Conservation (phyloP, 2,329 filamentous ascomycete genomes). For the Colletotrichum liaoningense region DNA sequence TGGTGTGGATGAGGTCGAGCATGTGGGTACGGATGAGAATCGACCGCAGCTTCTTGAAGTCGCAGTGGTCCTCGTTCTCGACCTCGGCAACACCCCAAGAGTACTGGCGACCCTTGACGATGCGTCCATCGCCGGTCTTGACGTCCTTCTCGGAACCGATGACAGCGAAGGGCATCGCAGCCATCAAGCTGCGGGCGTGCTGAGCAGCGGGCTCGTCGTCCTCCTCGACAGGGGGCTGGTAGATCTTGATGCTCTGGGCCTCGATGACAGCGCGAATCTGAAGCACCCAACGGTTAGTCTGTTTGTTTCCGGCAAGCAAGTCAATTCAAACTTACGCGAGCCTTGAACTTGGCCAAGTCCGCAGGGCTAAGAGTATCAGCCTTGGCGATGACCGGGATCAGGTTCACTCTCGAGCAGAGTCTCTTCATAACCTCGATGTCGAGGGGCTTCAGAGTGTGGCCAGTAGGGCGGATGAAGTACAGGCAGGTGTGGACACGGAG, state of each 20-base stretch:
- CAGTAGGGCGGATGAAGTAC: slow-evolving; percentile 99
- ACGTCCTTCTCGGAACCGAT: slow-evolving; percentile 99
- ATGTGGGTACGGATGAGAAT: slow-evolving; percentile 99
- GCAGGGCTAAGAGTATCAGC: slow-evolving; percentile 95
- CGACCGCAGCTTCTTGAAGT: slow-evolving; percentile 99
- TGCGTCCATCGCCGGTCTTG: slow-evolving; percentile 93
- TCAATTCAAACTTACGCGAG: slow-evolving; percentile 74
- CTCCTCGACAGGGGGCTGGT: slow-evolving; percentile 97
- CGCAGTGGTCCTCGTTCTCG: slow-evolving; percentile 99
- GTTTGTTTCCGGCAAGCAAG: slow-evolving; percentile 25
- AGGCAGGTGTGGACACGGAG: slow-evolving; percentile 97
- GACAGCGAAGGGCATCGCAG: slow-evolving; percentile 97
- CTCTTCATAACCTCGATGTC: slow-evolving; percentile 99
- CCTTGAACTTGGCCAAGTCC: slow-evolving; percentile 94
- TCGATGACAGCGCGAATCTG: slow-evolving; percentile 96
- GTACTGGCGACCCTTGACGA: slow-evolving; percentile 99
- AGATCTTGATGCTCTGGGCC: slow-evolving; percentile 99
- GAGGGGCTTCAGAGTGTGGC: slow-evolving; percentile 97
- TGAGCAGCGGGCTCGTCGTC: slow-evolving; percentile 96
- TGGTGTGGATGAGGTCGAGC: slow-evolving; percentile 99
- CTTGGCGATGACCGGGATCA: slow-evolving; percentile 99
- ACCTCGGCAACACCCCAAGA: slow-evolving; percentile 99
- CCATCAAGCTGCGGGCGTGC: slow-evolving; percentile 94
- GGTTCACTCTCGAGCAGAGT: slow-evolving; percentile 95
- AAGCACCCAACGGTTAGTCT: slow-evolving; percentile 9